Conservation (phyloP, 805 yeast species). For the Candida berthetii region DNA sequence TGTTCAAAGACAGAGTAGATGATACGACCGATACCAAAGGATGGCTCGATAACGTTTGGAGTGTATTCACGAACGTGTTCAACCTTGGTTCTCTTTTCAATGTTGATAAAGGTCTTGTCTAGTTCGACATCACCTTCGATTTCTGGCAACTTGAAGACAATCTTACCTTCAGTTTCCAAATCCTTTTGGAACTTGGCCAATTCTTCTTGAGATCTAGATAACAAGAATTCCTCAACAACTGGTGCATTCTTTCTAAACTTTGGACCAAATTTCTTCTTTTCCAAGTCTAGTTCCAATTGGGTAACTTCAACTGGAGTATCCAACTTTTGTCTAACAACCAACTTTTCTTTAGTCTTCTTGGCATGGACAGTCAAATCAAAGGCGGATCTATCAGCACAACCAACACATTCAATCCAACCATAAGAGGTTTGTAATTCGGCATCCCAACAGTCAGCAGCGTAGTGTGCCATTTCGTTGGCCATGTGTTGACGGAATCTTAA, state of each 20-base stretch:
- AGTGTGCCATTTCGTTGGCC: constrained; percentile 99
- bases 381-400: constrained; percentile 99
- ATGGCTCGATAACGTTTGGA: constrained; percentile 98
- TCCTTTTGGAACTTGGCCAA: constrained; percentile 71
- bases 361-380: constrained; percentile 95
- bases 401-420: constrained; percentile 99
- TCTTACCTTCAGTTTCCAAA: constrained; percentile 53
- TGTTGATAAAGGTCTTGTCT: constrained; percentile 63
- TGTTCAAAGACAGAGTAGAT: constrained; percentile 92
- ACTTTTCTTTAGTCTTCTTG: constrained; percentile 89
- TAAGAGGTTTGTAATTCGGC: constrained; percentile 93
- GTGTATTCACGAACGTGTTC: constrained; percentile 93
- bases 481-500: constrained; percentile 98
- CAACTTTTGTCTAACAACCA: constrained; percentile 88
- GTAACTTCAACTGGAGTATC: constrained; percentile 82
- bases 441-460: constrained; percentile 99
- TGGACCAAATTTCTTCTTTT: constrained; percentile 97
- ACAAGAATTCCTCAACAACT: constrained; percentile 76
- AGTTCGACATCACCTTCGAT: constrained; percentile 61
- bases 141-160: constrained; percentile 63
- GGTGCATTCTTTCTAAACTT: constrained; percentile 97
- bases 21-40: constrained; percentile 98
- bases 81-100: constrained; percentile 71
- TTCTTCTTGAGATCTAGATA: constrained; percentile 75
- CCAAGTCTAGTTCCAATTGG: constrained; percentile 76